A percentile compares a stretch with the other conserved stretches of the same genome.
Evolutionary conservation across 805 yeast genomes (phyloP).

Genomic region (Hanseniaspora clermontiae): DNA sequence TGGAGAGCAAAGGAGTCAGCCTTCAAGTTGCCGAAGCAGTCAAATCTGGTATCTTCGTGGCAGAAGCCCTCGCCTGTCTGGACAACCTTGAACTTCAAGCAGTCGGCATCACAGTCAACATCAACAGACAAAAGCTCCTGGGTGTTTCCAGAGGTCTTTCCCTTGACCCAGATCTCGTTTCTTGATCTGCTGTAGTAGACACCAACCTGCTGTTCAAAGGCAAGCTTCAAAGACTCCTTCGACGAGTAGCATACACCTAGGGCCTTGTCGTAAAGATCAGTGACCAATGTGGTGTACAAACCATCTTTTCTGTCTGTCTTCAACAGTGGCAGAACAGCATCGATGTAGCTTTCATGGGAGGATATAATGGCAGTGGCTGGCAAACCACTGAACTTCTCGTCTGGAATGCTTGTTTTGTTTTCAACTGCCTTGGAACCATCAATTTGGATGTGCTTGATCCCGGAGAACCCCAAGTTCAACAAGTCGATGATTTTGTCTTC

Average conservation of each 20-base stretch:
- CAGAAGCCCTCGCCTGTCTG: conserved; percentile 87
- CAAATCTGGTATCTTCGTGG: conserved; percentile 57
- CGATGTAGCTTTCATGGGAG: conserved; percentile 2
- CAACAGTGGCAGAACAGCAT: conserved; percentile 36
- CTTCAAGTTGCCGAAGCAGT: conserved; percentile 64
- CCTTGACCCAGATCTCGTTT: conserved; percentile 91
- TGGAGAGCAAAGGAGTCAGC: conserved; percentile 40
- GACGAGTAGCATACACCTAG: conserved; percentile 90
- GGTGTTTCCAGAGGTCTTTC: conserved; percentile 91
- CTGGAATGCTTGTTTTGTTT: conserved; percentile 1
- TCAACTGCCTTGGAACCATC: background rate
- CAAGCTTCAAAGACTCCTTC: conserved; percentile 62
- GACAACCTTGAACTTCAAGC: conserved; percentile 72
- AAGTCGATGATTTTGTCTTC: conserved; percentile 28
- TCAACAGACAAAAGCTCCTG: conserved; percentile 58
- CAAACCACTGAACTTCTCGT: background rate
- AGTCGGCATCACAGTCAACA: conserved; percentile 86
- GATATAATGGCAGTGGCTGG: background rate
- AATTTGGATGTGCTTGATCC: background rate
- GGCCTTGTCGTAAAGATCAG: conserved; percentile 53
- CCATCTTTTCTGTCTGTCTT: conserved; percentile 80
- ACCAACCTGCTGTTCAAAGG: conserved; percentile 70
- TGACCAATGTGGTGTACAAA: conserved; percentile 71
- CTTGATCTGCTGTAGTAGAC: conserved; percentile 83
- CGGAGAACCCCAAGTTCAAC: conserved; percentile 47